Base-by-base conservation (phyloP, 371 early-diverging fungal genomes). In the Circinella minor region DNA sequence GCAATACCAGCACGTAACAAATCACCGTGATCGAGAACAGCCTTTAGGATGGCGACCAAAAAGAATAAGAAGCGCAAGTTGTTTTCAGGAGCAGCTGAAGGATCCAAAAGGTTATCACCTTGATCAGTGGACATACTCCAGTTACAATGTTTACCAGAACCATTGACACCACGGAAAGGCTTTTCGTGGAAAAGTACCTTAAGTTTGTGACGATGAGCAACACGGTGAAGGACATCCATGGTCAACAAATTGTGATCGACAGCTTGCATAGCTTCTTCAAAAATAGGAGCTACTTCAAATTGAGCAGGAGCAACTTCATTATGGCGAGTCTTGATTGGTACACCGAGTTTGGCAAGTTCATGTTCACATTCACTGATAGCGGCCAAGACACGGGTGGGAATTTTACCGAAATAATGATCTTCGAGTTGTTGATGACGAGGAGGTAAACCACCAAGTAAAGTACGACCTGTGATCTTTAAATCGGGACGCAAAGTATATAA, bases 221-320 rank as follows among this genome's bases (percentile, higher is more conserved):
- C 96, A 84, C 94, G 94, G 89, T 96, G 96, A 66, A 98, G 85
- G 57, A 95, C 90, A 80, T 96, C 96, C 99, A 99, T 99, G 73
- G 95, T 93, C 77, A 98, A 86, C 84, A 98, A 74, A 88, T 99
- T 99, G 93, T 99, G 99, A 87, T 99, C 99, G n/a, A 98, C 96
- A 55, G 99, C 97, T 38, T 95, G 86, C 63, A 95, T 87, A 36
- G 97, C 91, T 81, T 96, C 97, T 85, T 99, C 98, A 73, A 97
- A 98, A 75, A 97, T 96, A 62, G 98, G 99, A 17, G 99, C 98
- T 61, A 96, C 83, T 85, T 99, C 98, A 73, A 97, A 99, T 88
- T 99, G 99, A 76, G 92, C 92, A 51, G 99, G 99, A 47, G 97
- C 98, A n/a, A 98, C 99, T 88, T 99, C 99, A 84, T 99, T 99